Evolutionary conservation across 2,329 filamentous ascomycete species (phyloP), one percentile per base, ranked within the genome.

Genomic region (Phaeosphaeria sp.): DNA sequence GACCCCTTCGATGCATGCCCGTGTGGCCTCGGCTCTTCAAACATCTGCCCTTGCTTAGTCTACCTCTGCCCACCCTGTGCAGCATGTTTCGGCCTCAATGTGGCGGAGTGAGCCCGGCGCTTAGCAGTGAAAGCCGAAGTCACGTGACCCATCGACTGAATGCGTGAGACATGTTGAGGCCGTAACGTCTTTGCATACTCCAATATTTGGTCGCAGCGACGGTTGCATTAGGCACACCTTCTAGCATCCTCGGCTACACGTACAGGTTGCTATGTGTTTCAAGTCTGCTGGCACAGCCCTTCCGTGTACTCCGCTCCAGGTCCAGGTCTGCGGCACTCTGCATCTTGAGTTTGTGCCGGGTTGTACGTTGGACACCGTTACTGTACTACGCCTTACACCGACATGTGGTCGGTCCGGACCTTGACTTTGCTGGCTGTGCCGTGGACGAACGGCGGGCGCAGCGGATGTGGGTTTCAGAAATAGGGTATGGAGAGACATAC

Each of bases 141-240:
- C 56, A 60, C 53, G 48, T 52, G 52, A 49, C 30, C 36, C 21
- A 41, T 52, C 54, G 49, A 43, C 54, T 50, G 57, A 52, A 43
- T 50, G 41, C 55, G 46, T 60, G 51, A 66, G 60, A 68, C 65
- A 64, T 36, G 36, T 30, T 41, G 53, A 58, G 51, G 56, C 15
- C 36, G 42, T 55, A 52, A 21, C 43, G 30, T 17, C 36, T 39
- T 36, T 39, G 41, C 20, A 49, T 36, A 27, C 15, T 41, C 39
- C 48, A 58, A 54, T 54, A 54, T 48, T 53, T 46, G 62, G 62
- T 52, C 41, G 55, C 59, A 60, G 56, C 48, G 33, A 23, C 22
- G 59, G 62, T 55, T 46, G 49, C 58, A 33, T 49, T 20, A 20
- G 47, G 36, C 36, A 39, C 15, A 39, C 36, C n/a, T 13, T 39